phyloP scores from a whole-genome alignment of 345 rosid species.

The Populus alba region DNA sequence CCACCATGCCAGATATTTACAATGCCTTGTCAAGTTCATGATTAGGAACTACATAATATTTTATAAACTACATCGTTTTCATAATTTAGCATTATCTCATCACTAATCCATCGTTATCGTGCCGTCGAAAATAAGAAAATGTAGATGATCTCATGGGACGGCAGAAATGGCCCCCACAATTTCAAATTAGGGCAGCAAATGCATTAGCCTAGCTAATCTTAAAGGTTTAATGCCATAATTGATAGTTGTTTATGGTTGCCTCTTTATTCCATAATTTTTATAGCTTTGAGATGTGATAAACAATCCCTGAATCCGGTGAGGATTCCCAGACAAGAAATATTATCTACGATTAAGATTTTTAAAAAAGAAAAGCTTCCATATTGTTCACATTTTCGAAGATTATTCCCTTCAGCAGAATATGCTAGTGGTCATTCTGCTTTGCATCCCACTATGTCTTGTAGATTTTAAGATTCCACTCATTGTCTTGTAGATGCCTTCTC shows the following conservation, averaged over 20 bases:
- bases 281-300: not conserved
- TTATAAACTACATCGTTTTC: not conserved
- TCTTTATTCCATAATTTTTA: not conserved
- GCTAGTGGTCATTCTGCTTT: not conserved
- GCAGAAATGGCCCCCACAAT: slow-evolving; percentile 28
- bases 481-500: not conserved
- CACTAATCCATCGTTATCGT: slow-evolving; percentile 33
- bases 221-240: slow-evolving; percentile 6
- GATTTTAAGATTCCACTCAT: not conserved
- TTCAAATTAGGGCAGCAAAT: slow-evolving; percentile 22
- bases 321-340: slow-evolving; percentile 11
- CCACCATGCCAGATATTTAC: slow-evolving; percentile 17
- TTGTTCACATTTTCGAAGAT: slow-evolving; percentile 9
- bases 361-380: not conserved
- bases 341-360: not conserved
- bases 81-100: not conserved
- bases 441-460: not conserved
- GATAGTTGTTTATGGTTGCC: not conserved
- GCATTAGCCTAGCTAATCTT: not conserved
- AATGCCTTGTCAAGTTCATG: not conserved
- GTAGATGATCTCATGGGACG: slow-evolving; percentile 57
- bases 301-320: not conserved
- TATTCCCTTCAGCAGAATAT: slow-evolving; percentile 20
- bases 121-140: slow-evolving; percentile 56
- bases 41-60: not conserved